These are phyloP conservation scores for Apodospora peruviana DNA, from an alignment of 495 filamentous ascomycete species.

Conservation along the genomic window DNA sequence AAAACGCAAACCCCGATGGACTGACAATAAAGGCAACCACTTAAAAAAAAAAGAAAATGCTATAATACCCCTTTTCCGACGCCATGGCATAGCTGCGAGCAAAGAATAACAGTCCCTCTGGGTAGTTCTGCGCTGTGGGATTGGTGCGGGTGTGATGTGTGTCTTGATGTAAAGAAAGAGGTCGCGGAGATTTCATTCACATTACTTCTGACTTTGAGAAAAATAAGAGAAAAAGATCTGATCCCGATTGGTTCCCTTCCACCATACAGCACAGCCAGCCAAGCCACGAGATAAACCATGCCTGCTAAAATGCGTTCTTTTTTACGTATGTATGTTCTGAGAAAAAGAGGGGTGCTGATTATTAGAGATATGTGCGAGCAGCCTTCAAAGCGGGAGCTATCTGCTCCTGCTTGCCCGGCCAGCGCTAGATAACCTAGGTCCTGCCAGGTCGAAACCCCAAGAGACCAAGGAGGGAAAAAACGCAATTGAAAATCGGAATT, in stretches of 20 bases:
- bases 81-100: no score
- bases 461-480: conserved; percentile 7
- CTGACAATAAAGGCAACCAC: no score
- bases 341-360: conserved; percentile 17
- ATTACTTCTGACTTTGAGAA: conserved; percentile 12
- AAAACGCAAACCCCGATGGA: no score
- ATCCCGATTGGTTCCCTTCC: neutral
- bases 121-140: no score
- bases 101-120: no score
- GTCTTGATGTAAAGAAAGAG: no score
- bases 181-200: no score
- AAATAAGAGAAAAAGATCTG: conserved; percentile 7
- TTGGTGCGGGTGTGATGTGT: no score
- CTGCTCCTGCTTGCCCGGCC: neutral
- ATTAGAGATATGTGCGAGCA: conserved; percentile 21
- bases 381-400: neutral
- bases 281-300: conserved; percentile 8
- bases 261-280: conserved; percentile 14
- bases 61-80: no score
- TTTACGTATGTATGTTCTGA: conserved; percentile 12
- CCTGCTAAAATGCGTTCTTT: conserved; percentile 18
- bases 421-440: conserved; percentile 5
- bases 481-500: conserved; percentile 10
- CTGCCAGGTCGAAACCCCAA: conserved; percentile 8
- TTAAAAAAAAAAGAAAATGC: no score